Evolutionary conservation across 257 asterid species (phyloP).

Genomic region (Eucommia ulmoides): DNA sequence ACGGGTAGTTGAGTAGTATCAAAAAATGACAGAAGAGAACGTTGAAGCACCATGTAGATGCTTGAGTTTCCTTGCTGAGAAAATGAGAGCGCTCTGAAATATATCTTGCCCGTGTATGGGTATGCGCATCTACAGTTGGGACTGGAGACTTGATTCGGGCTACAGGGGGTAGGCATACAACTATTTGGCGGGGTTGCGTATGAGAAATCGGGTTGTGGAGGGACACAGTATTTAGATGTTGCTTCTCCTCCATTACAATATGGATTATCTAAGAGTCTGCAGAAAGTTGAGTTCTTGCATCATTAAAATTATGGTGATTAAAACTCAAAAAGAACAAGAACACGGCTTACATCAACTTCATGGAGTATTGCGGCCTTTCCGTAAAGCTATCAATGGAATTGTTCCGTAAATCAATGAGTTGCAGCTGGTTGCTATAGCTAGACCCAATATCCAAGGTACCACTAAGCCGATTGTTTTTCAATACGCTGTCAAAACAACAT

Average conservation of each 20-base stretch:
- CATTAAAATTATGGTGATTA: neutral
- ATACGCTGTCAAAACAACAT: constrained; percentile 31
- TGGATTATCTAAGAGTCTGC: constrained; percentile 56
- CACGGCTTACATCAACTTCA: constrained; percentile 36
- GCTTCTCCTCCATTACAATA: constrained; percentile 31
- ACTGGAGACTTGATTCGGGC: constrained; percentile 29
- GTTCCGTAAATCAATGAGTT: constrained; percentile 34
- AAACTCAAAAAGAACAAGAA: neutral
- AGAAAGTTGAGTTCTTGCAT: neutral
- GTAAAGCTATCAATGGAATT: constrained; percentile 36
- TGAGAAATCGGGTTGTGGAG: constrained; percentile 13
- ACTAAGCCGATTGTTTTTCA: constrained; percentile 42
- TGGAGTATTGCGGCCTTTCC: constrained; percentile 17
- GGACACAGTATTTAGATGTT: constrained; percentile 30
- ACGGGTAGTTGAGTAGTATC: constrained; percentile 36
- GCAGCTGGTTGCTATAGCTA: constrained; percentile 27
- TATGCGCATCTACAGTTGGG: constrained; percentile 65
- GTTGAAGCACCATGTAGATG: constrained; percentile 25
- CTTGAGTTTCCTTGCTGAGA: constrained; percentile 46
- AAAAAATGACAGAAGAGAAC: constrained; percentile 29
- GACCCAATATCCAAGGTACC: constrained; percentile 42
- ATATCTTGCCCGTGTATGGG: constrained; percentile 60
- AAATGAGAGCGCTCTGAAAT: constrained; percentile 75
- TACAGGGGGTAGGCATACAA: constrained; percentile 37
- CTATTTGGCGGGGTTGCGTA: constrained; percentile 45